These are phyloP conservation scores for Wickerhamomyces hampshirensis DNA, from an alignment of 805 yeast species.

Conservation along the genomic window DNA sequence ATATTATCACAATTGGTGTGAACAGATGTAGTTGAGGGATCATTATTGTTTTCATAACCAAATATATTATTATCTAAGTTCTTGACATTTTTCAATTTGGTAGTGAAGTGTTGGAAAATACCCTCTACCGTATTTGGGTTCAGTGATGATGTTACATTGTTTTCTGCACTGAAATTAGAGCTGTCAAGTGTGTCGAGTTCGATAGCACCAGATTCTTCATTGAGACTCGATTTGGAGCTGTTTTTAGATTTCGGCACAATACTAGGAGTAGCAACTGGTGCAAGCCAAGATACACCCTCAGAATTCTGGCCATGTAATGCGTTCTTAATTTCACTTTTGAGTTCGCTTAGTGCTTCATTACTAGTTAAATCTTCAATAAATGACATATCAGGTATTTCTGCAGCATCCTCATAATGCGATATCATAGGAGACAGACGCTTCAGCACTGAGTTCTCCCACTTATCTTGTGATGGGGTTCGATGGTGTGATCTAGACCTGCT, in stretches of 20 bases:
- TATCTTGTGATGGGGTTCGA: constrained; percentile 1
- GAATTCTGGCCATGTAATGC: constrained; percentile 13
- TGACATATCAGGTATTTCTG: constrained; percentile 5
- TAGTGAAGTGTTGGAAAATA: constrained; percentile 11
- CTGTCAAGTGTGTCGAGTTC: constrained; percentile 8
- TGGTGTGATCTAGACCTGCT: constrained; percentile 1
- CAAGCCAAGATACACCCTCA: constrained; percentile 18
- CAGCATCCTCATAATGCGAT: constrained; percentile 6
- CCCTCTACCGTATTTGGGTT: constrained; percentile 13
- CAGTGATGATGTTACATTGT: constrained; percentile 3
- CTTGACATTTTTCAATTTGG: constrained; percentile 4
- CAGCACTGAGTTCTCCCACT: neutral
- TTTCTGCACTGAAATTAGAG: too few species aligned
- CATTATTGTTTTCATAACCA: constrained; percentile 2
- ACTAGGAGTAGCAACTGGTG: constrained; percentile 1
- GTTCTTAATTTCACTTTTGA: constrained; percentile 18
- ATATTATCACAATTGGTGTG: neutral
- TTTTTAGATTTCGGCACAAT: constrained; percentile 2
- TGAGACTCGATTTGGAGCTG: constrained; percentile 6
- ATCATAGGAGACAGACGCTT: neutral
- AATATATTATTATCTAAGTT: constrained; percentile 2
- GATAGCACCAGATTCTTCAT: constrained; percentile 1
- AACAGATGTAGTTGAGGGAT: neutral
- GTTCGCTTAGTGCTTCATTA: constrained; percentile 7
- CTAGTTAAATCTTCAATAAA: constrained; percentile 12